Percentiles rank a stretch among this genome's conserved stretches.
These are phyloP conservation scores for Scalesia atractyloides DNA, from an alignment of 129 eudicot genomes.

Conservation along the genomic window DNA sequence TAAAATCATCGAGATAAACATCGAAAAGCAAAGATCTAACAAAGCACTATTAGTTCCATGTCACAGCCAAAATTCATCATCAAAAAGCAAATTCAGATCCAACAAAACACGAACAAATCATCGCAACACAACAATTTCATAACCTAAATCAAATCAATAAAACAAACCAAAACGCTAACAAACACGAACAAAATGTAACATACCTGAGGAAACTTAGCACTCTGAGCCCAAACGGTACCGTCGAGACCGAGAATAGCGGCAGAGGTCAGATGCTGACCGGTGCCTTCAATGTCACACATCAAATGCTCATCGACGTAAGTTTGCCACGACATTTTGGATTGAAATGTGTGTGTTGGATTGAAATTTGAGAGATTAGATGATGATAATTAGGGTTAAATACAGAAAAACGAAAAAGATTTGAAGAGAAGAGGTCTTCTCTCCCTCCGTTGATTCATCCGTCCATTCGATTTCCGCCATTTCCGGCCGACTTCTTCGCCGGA, in stretches of 20 bases:
- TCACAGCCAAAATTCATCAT: background rate
- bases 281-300: conserved; percentile 25
- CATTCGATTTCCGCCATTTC: conserved; percentile 32
- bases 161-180: background rate
- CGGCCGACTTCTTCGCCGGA: conserved; percentile 27
- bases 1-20: background rate
- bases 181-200: background rate
- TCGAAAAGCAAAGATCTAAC: too few relatives aligned
- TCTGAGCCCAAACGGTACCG: conserved; percentile 20
- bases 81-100: too few relatives aligned
- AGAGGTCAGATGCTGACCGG: conserved; percentile 16
- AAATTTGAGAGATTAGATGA: background rate
- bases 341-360: conserved; percentile 11
- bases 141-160: too few relatives aligned
- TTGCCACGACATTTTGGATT: conserved; percentile 20
- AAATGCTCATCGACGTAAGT: conserved; percentile 18
- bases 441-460: background rate
- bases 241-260: conserved; percentile 21
- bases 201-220: conserved; percentile 19
- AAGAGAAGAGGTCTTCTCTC: conserved; percentile 7
- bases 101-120: too few relatives aligned
- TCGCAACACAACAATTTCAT: too few relatives aligned
- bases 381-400: conserved; percentile 15
- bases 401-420: background rate
- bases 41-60: too few relatives aligned